phyloP scores from a whole-genome alignment of 768 basidiomycete genomes.

The Sarcodon sp. region DNA sequence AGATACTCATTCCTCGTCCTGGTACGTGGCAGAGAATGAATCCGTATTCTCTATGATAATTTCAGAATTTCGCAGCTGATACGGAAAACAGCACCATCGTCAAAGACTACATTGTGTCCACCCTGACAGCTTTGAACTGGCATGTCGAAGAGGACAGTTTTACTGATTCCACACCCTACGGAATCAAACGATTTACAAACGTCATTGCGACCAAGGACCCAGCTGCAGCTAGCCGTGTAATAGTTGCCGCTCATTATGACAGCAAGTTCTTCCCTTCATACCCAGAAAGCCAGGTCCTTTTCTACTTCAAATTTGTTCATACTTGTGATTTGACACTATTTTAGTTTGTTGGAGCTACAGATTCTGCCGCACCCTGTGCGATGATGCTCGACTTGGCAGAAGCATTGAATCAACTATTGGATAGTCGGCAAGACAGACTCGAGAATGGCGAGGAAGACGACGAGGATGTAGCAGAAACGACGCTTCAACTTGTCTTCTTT shows the following conservation, averaged over 20 bases:
- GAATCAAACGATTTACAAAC: constrained; percentile 71
- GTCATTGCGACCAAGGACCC: constrained; percentile 93
- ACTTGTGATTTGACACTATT: constrained; percentile 1
- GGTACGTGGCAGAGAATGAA: constrained; percentile 30
- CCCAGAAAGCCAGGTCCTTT: constrained; percentile 59
- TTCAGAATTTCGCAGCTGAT: constrained; percentile 30
- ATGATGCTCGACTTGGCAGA: constrained; percentile 91
- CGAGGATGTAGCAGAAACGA: constrained; percentile 71
- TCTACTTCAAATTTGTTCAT: background rate
- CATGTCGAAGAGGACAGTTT: constrained; percentile 81
- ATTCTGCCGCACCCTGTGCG: constrained; percentile 92
- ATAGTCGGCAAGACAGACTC: constrained; percentile 40
- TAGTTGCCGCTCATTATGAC: constrained; percentile 90
- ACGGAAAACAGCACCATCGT: constrained; percentile 74
- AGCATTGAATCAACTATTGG: constrained; percentile 60
- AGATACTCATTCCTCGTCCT: constrained; percentile 75
- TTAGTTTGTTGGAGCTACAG: constrained; percentile 95
- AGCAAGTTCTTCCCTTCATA: constrained; percentile 73
- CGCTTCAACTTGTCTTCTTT: constrained; percentile 88
- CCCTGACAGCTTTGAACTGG: constrained; percentile 68
- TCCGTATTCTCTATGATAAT: background rate
- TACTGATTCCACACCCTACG: constrained; percentile 68
- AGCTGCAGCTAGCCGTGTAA: constrained; percentile 63
- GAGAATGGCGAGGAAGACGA: constrained; percentile 49
- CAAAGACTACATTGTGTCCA: constrained; percentile 66